phyloP scores from a whole-genome alignment of 495 filamentous ascomycete species.

The Penicillium canescens region DNA sequence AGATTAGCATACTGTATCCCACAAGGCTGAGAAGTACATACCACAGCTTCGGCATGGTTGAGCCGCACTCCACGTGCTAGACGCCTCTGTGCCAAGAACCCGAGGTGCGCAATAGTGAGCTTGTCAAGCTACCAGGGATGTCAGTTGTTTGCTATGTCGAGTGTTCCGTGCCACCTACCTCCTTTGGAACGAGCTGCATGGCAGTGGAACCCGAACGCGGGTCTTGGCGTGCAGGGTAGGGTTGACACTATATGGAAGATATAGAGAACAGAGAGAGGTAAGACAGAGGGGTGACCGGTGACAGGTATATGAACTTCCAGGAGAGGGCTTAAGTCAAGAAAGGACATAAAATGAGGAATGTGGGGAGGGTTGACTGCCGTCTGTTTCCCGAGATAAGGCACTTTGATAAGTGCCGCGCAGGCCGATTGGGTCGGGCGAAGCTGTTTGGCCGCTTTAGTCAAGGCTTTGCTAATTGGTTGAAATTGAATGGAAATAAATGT shows the following conservation, averaged over 20 bases:
- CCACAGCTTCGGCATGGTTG: constrained; percentile 89
- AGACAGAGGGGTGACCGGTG: neutral
- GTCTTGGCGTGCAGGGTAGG: constrained; percentile 17
- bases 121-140: constrained; percentile 76
- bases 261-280: neutral
- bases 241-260: neutral
- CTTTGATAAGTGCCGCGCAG: constrained; percentile 22
- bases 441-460: constrained; percentile 25
- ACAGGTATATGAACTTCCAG: too few species aligned
- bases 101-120: constrained; percentile 88
- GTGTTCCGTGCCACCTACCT: constrained; percentile 55
- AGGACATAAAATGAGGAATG: constrained; percentile 12
- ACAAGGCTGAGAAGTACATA: constrained; percentile 41
- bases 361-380: constrained; percentile 12
- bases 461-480: constrained; percentile 11
- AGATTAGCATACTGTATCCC: neutral
- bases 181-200: constrained; percentile 87
- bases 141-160: neutral
- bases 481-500: too few species aligned
- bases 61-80: constrained; percentile 86
- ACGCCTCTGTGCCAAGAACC: constrained; percentile 82
- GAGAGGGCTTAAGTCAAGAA: too few species aligned
- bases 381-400: constrained; percentile 5
- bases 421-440: constrained; percentile 24
- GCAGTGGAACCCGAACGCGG: constrained; percentile 25